Evolutionary conservation across 2,329 filamentous ascomycete genomes (phyloP), one percentile per base, ranked within the genome.

Genomic region (Daldinia eschscholtzii): DNA sequence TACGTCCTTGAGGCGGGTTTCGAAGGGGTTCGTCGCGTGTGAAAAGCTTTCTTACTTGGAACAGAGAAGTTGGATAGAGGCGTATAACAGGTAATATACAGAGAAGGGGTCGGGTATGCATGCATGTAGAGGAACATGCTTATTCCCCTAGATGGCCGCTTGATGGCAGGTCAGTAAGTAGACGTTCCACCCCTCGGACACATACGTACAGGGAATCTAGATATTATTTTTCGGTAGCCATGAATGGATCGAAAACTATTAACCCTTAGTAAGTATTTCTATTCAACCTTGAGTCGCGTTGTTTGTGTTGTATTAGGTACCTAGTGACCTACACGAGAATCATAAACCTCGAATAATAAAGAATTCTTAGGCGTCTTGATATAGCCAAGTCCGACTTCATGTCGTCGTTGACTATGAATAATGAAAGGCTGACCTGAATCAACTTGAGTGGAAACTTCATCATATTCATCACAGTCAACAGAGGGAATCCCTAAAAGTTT

Each of bases 141-240:
- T 33, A 26, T 18, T 52, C 46, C 28, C 15, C 13, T 18, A 6
- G 26, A 30, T 6, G 15, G 15, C 33, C 26, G 15, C 26, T 33
- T 33, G 13, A 26, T 52, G 7, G 26, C 26, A 52, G 28, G 18
- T 18, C 7, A 52, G 46, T 52, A 52, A 52, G 46, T 52, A 52
- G 46, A 18, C 5, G 6, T 33, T 26, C 46, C 26, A 4, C n/a
- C 33, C 15, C 46, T 28, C 33, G 7, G 18, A 7, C 26, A 30
- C 15, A 3, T 13, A 30, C 15, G 18, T 18, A 33, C 26, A 18
- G 1, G n/a, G n/a, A 33, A 18, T 52, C 46, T 52, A 50, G 42
- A 48, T 50, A 50, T n/a, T n/a, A 50, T n/a, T n/a, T 1, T 30
- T 33, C 46, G 7, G 7, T 18, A 52, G 26, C 7, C 26, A 33